These are phyloP conservation scores for Vaccinium vitisidaea DNA, from an alignment of 148 eudicot species.

Conservation along the genomic window DNA sequence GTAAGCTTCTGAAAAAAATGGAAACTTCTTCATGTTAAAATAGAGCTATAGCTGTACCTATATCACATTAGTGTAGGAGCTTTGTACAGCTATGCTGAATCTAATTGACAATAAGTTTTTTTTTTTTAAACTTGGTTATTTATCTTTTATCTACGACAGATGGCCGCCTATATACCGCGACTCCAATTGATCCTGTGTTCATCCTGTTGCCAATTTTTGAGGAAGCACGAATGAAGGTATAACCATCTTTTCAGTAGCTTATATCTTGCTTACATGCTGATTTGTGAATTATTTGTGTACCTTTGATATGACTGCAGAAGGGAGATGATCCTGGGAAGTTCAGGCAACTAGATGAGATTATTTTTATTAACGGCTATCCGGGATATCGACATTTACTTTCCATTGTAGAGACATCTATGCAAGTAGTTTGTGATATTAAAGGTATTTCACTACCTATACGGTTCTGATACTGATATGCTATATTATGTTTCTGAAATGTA, in stretches of 20 bases:
- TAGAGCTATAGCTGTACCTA: not conserved
- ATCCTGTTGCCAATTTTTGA: conserved; percentile 83
- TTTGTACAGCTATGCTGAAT: not conserved
- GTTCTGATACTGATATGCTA: not conserved
- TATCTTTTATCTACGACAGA: conserved; percentile 35
- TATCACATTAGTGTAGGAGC: not conserved
- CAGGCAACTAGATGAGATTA: conserved; percentile 90
- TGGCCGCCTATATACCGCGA: conserved; percentile 79
- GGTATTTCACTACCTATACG: conserved; percentile 34
- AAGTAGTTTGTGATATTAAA: conserved; percentile 84
- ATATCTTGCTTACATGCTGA: not conserved
- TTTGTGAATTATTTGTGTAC: not conserved
- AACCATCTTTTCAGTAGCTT: not conserved
- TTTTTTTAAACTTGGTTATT: not conserved
- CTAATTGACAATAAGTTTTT: not conserved
- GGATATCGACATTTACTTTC: conserved; percentile 65
- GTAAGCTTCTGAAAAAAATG: not conserved
- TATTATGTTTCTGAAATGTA: not conserved
- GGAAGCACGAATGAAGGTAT: conserved; percentile 95
- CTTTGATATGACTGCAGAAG: conserved; percentile 51
- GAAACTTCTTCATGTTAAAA: not conserved
- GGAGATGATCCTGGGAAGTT: conserved; percentile 88
- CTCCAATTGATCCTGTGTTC: conserved; percentile 95
- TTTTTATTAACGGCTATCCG: conserved; percentile 69
- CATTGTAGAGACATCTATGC: conserved; percentile 69